phyloP scores from a whole-genome alignment of 2,329 filamentous ascomycete genomes.

The Rhynchosporium secalis region DNA sequence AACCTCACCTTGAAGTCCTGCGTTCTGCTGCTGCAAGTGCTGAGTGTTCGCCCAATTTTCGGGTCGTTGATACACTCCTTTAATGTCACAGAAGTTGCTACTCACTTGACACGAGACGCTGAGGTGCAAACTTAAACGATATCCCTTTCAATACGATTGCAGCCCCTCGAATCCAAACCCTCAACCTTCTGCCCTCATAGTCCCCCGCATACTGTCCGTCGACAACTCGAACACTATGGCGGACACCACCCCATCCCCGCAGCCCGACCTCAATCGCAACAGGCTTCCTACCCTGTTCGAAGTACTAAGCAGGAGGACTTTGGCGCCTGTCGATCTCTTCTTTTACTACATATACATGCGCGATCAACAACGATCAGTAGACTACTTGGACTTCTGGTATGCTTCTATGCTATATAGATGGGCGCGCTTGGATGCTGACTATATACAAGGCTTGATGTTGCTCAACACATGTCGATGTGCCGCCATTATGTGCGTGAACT shows the following conservation, averaged over 20 bases:
- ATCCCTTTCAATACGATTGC: not conserved
- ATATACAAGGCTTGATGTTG: constrained; percentile 84
- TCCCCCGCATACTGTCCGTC: not conserved
- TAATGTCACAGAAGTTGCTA: not conserved
- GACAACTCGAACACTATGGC: constrained; percentile 29
- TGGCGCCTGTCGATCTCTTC: constrained; percentile 93
- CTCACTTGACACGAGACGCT: constrained; percentile 1
- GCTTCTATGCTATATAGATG: constrained; percentile 37
- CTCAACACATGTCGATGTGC: constrained; percentile 97
- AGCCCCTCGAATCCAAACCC: not conserved
- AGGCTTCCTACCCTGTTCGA: constrained; percentile 93
- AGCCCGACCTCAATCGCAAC: constrained; percentile 68
- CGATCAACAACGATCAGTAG: constrained; percentile 95
- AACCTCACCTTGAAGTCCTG: constrained; percentile 2
- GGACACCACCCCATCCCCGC: constrained; percentile 51
- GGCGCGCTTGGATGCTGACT: constrained; percentile 16
- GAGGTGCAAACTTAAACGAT: constrained; percentile 13
- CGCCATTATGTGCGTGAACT: constrained; percentile 96
- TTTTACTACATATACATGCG: constrained; percentile 99
- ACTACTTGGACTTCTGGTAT: constrained; percentile 98
- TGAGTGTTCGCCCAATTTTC: not conserved
- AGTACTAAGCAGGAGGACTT: constrained; percentile 89
- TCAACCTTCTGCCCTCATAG: not conserved
- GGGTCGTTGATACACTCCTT: not conserved
- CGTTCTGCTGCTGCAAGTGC: constrained; percentile 4